These are phyloP conservation scores for Santalum album DNA, from an alignment of 164 flowering plant species.

Conservation along the genomic window DNA sequence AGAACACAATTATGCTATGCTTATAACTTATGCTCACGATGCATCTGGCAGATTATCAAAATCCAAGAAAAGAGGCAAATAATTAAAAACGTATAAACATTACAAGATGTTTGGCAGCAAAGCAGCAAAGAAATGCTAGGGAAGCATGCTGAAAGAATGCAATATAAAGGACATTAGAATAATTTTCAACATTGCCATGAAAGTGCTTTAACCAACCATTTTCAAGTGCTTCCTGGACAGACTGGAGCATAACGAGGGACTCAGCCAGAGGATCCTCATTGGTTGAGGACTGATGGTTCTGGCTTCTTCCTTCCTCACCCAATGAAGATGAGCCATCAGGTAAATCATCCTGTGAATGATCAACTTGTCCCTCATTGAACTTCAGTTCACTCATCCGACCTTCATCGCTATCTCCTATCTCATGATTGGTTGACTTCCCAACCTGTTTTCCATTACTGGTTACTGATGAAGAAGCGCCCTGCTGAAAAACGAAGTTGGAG, in stretches of 20 bases:
- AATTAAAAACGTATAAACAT: background rate
- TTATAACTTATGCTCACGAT: too few relatives aligned
- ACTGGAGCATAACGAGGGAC: slow-evolving; percentile 44
- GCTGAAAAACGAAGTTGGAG: slow-evolving; percentile 44
- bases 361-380: slow-evolving; percentile 33
- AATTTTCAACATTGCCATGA: background rate
- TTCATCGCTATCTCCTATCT: slow-evolving; percentile 36
- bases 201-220: slow-evolving; percentile 27
- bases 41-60: too few relatives aligned
- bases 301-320: slow-evolving; percentile 27
- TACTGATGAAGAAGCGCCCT: slow-evolving; percentile 23
- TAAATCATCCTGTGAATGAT: slow-evolving; percentile 29
- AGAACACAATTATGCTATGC: too few relatives aligned
- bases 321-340: slow-evolving; percentile 30
- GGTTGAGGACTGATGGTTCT: slow-evolving; percentile 15
- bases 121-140: background rate
- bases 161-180: background rate
- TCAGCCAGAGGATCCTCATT: slow-evolving; percentile 49
- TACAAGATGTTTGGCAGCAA: background rate
- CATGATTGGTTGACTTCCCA: slow-evolving; percentile 28
- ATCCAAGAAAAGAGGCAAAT: background rate
- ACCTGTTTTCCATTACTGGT: slow-evolving; percentile 34
- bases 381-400: slow-evolving; percentile 28
- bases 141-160: background rate
- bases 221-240: slow-evolving; percentile 60